Conservation (phyloP, 345 rosid genomes). For the Populus euphratica region DNA sequence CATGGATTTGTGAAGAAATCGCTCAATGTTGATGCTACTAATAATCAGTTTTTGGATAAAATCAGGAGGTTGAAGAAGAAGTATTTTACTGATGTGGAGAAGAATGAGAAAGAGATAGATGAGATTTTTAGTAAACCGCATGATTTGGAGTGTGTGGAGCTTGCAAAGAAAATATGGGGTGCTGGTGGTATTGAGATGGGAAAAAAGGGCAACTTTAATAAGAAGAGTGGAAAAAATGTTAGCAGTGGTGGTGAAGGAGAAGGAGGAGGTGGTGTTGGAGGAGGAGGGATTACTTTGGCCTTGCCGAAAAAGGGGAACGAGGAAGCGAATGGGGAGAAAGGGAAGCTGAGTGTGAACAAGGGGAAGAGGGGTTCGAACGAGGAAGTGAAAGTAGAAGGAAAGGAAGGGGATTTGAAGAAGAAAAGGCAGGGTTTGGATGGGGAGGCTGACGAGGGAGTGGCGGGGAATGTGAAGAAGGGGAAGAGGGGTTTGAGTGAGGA, state of each 20-base stretch:
- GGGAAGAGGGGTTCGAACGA: neutral
- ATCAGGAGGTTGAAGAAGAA: slow-evolving; percentile 45
- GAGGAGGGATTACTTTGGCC: neutral
- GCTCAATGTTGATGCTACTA: slow-evolving; percentile 33
- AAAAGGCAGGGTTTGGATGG: neutral
- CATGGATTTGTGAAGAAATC: slow-evolving; percentile 34
- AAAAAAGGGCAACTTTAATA: neutral
- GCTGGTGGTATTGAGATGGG: neutral
- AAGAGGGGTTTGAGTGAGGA: neutral
- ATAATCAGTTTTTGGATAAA: slow-evolving; percentile 43
- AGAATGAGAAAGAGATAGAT: slow-evolving; percentile 29
- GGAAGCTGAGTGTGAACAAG: neutral
- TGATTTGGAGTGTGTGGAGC: slow-evolving; percentile 25
- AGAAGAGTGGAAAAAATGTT: neutral
- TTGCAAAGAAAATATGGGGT: slow-evolving; percentile 44
- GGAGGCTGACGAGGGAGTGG: neutral
- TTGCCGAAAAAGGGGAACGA: neutral
- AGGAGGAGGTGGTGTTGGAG: too few species aligned
- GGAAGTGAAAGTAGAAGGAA: neutral
- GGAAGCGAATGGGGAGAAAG: neutral
- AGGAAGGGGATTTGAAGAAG: neutral
- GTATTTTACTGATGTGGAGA: slow-evolving; percentile 20
- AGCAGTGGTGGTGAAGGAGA: neutral
- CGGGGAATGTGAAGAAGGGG: neutral
- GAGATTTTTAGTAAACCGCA: slow-evolving; percentile 32